A percentile compares a stretch with the other conserved stretches of the same genome.
Evolutionary conservation across 78 protist genomes (phyloP).

Genomic region (Trichosphaerium sp.): DNA sequence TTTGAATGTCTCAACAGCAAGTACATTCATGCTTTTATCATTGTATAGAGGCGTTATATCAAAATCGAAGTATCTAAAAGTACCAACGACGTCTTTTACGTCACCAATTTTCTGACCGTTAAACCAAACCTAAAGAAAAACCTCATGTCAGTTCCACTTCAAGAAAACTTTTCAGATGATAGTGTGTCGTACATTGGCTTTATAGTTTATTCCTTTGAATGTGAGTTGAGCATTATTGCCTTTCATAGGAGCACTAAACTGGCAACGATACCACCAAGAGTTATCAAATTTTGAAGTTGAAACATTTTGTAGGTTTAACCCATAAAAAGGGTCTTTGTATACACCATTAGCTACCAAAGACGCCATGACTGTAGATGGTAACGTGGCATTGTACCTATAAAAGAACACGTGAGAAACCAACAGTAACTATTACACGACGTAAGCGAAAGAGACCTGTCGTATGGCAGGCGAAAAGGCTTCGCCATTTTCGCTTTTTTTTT

Average conservation of each 20-base stretch:
- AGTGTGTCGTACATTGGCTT: slow-evolving; percentile 8
- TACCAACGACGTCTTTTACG: neutral
- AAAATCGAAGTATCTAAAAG: slow-evolving; percentile 1
- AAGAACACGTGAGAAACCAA: no score
- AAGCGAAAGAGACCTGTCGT: no score
- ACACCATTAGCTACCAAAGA: neutral
- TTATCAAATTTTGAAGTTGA: neutral
- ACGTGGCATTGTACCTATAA: no score
- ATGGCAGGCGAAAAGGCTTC: no score
- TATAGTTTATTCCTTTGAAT: slow-evolving; percentile 7
- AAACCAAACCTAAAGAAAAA: no score
- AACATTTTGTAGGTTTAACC: neutral
- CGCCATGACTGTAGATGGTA: neutral
- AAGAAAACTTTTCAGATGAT: no score
- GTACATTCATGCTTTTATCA: neutral
- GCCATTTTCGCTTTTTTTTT: no score
- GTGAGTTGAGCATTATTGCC: neutral
- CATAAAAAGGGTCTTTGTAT: neutral
- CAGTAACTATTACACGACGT: no score
- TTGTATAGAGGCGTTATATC: neutral
- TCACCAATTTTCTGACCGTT: neutral
- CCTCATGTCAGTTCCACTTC: no score
- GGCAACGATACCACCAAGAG: neutral
- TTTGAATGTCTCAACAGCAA: neutral
- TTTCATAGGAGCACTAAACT: neutral